phyloP scores from a whole-genome alignment of 768 basidiomycete species.

The Amanita rubescens region DNA sequence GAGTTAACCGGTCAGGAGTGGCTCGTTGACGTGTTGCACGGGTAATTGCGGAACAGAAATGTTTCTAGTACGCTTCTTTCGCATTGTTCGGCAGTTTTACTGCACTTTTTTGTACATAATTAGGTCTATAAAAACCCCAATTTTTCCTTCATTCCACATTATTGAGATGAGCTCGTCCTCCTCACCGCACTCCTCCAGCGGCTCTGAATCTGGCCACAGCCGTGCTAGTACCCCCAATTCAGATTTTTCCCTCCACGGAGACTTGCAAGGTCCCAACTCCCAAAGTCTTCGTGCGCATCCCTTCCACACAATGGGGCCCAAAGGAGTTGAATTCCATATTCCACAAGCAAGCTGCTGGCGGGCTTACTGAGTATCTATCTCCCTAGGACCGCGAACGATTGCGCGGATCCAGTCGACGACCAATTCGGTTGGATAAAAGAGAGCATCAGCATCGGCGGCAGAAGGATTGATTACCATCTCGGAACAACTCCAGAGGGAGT shows the following conservation, averaged over 20 bases:
- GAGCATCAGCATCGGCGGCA: not conserved
- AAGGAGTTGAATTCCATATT: constrained; percentile 23
- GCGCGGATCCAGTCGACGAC: not conserved
- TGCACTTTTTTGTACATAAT: constrained; percentile 19
- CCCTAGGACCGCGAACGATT: constrained; percentile 11
- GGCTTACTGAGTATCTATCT: constrained; percentile 25
- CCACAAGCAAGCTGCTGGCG: constrained; percentile 23
- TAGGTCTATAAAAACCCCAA: constrained; percentile 1
- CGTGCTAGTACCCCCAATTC: constrained; percentile 29
- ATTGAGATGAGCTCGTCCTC: constrained; percentile 14
- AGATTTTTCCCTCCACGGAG: constrained; percentile 12
- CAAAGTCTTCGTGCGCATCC: constrained; percentile 17
- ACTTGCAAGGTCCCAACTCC: constrained; percentile 10
- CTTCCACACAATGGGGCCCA: constrained; percentile 13
- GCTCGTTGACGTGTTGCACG: not conserved
- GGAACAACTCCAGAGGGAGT: not conserved
- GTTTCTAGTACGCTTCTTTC: not conserved
- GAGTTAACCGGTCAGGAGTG: not conserved
- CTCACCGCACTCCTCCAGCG: constrained; percentile 26
- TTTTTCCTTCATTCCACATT: constrained; percentile 5
- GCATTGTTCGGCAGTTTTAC: constrained; percentile 8
- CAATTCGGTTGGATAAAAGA: not conserved
- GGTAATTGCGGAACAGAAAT: constrained; percentile 1
- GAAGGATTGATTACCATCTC: not conserved
- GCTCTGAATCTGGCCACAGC: constrained; percentile 24